Evolutionary conservation across 2,329 filamentous ascomycete genomes (phyloP), one percentile per base, ranked within the genome.

Genomic region (Macroventuria anomochaeta): DNA sequence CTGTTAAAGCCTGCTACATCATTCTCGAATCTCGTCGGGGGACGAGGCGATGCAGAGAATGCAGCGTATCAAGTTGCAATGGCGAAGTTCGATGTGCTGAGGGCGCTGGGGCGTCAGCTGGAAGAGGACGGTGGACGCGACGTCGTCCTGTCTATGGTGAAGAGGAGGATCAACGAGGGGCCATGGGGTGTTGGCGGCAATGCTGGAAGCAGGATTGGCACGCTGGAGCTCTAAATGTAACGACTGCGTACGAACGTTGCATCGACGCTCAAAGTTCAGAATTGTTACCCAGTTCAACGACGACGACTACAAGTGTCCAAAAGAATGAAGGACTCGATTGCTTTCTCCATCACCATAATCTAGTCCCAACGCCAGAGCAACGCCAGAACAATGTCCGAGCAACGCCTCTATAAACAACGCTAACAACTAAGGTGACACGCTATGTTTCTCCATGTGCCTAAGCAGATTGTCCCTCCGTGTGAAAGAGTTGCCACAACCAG

Each of bases 11-110:
- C 83, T 3, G 79, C 84, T 1, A 80, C 81, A 25, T 81, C 80
- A 0, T 85, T 83, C 55, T 79, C 80, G 11, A 84, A 83, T 47
- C 76, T 85, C n/a, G 83, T 85, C 0, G 82, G 81, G 12, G 83
- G 84, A 8, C 75, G 79, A 8, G 82, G 81, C 2, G 84, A 85
- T 62, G 73, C 79, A 1, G 81, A 86, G 62, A 83, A 80, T 57
- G 78, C 81, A 1, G 82, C 83, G 3, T 86, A 83, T 71, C 79
- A 80, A 56, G 77, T 87, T 34, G 83, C 83, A 1, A 78, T 76
- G 39, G 80, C 82, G 0, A 86, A 85, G 61, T 84, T 83, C 58
- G 83, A 85, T 49, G 80, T 80, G 2, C 61, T 86, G 40, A 78
- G 79, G 13, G 76, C 77, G 4, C 67, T 86, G n/a, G 73, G 81